Base-by-base conservation (phyloP, 257 asterid genomes). In the Verbascum thapsus region DNA sequence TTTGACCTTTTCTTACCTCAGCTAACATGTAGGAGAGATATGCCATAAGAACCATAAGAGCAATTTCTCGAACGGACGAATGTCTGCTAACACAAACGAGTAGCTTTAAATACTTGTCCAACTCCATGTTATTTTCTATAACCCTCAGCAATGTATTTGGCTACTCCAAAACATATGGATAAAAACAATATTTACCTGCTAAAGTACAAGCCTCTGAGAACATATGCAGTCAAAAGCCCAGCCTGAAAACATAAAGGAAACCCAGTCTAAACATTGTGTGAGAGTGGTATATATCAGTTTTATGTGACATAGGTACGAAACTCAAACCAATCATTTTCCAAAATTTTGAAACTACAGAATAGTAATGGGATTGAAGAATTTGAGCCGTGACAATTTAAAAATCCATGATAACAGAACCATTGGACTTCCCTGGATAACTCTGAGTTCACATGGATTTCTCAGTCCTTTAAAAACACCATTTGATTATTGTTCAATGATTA, bases 21-120 rank as follows among this genome's bases (percentile, higher is more conserved):
- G 98, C 98, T 80, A 87, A 65, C 91, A 85, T 89, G 88, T 92
- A 92, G 67, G 98, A 89, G 42, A 92, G 94, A 78, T 92, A 89
- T 10, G 98, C 88, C 94, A 87, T 79, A 67, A 92, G 80, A 71
- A 78, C 84, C 92, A 85, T 92, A 57, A 92, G 84, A 50, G 98
- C 75, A 61, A 92, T 76, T 74, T 92, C 98, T 20, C 98, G 97
- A 66, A 89, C 83, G n/a, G 86, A 70, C 23, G 97, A 92, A 69
- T 89, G 98, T 57, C 98, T 91, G 88, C 62, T 12, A 51, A 74
- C 65, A 77, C 52, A 75, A 43, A 58, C 39, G 70, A 52, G 63
- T 22, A 70, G 51, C 62, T 52, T 40, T 22, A 17, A 35, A 55
- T 58, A 59, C 13, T 10, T 20, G 53, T 60, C 64, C 40, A 59